phyloP scores from a whole-genome alignment of 768 basidiomycete genomes.

The Mycena belliarum region DNA sequence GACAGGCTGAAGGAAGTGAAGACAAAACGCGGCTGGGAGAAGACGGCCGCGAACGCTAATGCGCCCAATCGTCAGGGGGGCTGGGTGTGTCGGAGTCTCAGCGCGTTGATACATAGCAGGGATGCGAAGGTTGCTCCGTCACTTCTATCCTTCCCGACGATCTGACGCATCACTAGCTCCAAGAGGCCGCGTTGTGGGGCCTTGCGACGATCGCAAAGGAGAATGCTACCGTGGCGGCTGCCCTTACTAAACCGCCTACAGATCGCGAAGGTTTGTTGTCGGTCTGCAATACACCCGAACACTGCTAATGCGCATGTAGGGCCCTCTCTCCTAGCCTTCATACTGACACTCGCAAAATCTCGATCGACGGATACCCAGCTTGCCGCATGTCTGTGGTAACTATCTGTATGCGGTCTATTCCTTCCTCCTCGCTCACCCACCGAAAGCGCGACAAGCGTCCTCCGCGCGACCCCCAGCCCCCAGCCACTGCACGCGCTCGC shows the following conservation, averaged over 20 bases:
- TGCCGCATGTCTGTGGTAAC: slow-evolving; percentile 71
- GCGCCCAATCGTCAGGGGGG: slow-evolving; percentile 48
- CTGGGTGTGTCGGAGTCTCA: slow-evolving; percentile 59
- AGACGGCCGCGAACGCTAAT: slow-evolving; percentile 42
- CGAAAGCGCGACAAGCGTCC: slow-evolving; percentile 58
- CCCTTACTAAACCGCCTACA: slow-evolving; percentile 42
- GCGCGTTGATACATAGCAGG: slow-evolving; percentile 46
- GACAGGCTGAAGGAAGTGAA: slow-evolving; percentile 59
- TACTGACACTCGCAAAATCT: slow-evolving; percentile 58
- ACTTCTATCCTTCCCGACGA: background rate
- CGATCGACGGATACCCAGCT: slow-evolving; percentile 63
- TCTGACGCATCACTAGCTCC: slow-evolving; percentile 39
- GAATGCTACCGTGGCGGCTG: slow-evolving; percentile 51
- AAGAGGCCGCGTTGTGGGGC: slow-evolving; percentile 66
- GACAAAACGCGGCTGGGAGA: slow-evolving; percentile 76
- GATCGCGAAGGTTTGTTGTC: slow-evolving; percentile 39
- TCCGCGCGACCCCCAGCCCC: slow-evolving; percentile 49
- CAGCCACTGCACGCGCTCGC: slow-evolving; percentile 15
- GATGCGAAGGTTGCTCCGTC: slow-evolving; percentile 52
- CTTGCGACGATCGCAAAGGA: slow-evolving; percentile 70
- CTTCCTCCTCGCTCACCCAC: background rate
- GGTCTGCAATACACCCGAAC: background rate
- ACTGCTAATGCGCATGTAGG: slow-evolving; percentile 18
- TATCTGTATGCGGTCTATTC: no score
- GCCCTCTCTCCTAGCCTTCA: slow-evolving; percentile 42